A percentile compares a stretch with the other conserved stretches of the same genome.
phyloP scores from a whole-genome alignment of 2,329 filamentous ascomycete genomes.

The Ceratocystis colombiana region DNA sequence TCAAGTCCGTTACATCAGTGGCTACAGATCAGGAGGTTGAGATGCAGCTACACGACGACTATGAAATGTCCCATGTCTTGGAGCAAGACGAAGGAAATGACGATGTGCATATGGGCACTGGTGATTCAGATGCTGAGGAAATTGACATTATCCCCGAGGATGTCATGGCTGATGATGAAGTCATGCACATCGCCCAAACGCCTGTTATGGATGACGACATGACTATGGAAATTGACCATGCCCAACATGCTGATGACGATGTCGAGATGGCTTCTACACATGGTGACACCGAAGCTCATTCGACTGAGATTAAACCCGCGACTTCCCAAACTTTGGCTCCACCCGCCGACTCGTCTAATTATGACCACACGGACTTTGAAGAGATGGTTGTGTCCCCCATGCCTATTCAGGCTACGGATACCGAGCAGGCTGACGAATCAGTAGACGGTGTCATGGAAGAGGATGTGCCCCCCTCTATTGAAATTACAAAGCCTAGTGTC shows the following conservation, averaged over 20 bases:
- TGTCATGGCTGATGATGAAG: constrained; percentile 23
- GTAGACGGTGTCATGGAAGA: neutral
- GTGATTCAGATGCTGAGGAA: constrained; percentile 10
- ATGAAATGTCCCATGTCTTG: constrained; percentile 21
- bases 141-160: constrained; percentile 16
- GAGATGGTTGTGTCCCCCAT: constrained; percentile 12
- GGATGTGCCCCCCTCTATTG: neutral
- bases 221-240: constrained; percentile 10
- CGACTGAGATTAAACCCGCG: neutral
- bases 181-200: neutral
- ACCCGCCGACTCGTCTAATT: neutral
- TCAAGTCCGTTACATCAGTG: constrained; percentile 20
- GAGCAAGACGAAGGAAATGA: neutral
- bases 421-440: neutral
- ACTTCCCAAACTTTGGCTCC: neutral
- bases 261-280: constrained; percentile 11
- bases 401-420: neutral
- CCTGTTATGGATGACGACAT: neutral
- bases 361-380: neutral
- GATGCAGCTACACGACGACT: constrained; percentile 25
- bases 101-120: constrained; percentile 18
- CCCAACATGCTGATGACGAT: constrained; percentile 1
- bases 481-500: neutral
- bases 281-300: neutral
- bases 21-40: constrained; percentile 23